Evolutionary conservation across 345 rosid species (phyloP), one percentile per base, ranked within the genome.

Genomic region (Euphorbia lathyris): DNA sequence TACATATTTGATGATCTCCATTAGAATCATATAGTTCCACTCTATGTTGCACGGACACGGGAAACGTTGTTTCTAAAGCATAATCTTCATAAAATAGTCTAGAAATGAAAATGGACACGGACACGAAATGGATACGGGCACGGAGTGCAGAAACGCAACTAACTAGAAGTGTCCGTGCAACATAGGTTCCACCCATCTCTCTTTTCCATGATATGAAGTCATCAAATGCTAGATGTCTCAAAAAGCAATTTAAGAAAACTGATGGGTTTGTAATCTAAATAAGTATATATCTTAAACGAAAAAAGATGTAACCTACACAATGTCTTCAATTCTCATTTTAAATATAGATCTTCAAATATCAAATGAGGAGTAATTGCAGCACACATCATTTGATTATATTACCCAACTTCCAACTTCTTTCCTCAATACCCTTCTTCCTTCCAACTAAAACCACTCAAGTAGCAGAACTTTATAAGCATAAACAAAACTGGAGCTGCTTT

Each of bases 1-100:
- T 66, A 66, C 25, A 19, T 40, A 20, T 66, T 66, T 20, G n/a
- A 65, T 65, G 58, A 51, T 20, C 45, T 29, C 40, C 45, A 47
- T n/a, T 4, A 66, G 56, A 29, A 50, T 23, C 29, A 12, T n/a
- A n/a, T n/a, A n/a, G n/a, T n/a, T n/a, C 48, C 11, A 30, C 1
- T n/a, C n/a, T n/a, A n/a, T n/a, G n/a, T n/a, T n/a, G n/a, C n/a
- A n/a, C n/a, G n/a, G n/a, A n/a, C n/a, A n/a, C n/a, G n/a, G n/a
- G n/a, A n/a, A n/a, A n/a, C n/a, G n/a, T n/a, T n/a, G n/a, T n/a
- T n/a, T n/a, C n/a, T n/a, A n/a, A n/a, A n/a, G n/a, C n/a, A n/a
- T n/a, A n/a, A n/a, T n/a, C n/a, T n/a, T n/a, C n/a, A n/a, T n/a
- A n/a, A n/a, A n/a, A n/a, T n/a, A n/a, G n/a, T n/a, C n/a, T n/a